Base-by-base conservation (phyloP, 2,329 filamentous ascomycete genomes). In the Davidsoniella virescens region DNA sequence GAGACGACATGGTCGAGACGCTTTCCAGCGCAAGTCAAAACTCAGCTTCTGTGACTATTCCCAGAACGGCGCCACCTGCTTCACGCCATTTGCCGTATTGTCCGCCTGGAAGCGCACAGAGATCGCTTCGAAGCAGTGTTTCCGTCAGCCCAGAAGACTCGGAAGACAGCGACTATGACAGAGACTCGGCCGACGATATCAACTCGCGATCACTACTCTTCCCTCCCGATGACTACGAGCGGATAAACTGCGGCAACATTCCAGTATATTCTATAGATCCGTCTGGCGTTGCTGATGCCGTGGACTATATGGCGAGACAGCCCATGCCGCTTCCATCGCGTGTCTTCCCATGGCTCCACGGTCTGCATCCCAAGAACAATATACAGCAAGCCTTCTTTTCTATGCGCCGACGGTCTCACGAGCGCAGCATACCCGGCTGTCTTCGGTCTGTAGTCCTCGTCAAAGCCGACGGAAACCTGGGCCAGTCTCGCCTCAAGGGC, bases 281-380 rank as follows among this genome's bases (percentile, higher is more conserved):
- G 26, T 68, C 70, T 39, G 75, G 76, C 25, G 71, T 95, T 41
- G 77, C 78, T 9, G 71, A 78, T 43, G 87, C 90, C 1, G 61
- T 96, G 33, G 79, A 93, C 56, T 77, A 88, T 59, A 69, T 79
- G 53, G 76, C 90, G 2, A 75, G 79, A 2, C 87, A 94, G 59
- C 82, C 87, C 1, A 70, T 96, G 20, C 90, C 92, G 5, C 80
- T 90, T 51, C 80, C 92, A 0, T 76, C 82, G n/a, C 73, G 80
- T 54, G 85, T 96, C 54, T 98, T 96, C 60, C 92, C 92, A 2
- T 98, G 92, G 92, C 71, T 95, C 20, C 92, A 98, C 66, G 92
- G 92, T 20, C 68, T 96, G 39, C 88, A 96, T 60, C 81, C 85
- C 0, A 78, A 83, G 54, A 98, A 98, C 60, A 80, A 86, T 54